phyloP scores from a whole-genome alignment of 371 early-diverging fungal genomes.

The Syncephalastrum contaminatum region DNA sequence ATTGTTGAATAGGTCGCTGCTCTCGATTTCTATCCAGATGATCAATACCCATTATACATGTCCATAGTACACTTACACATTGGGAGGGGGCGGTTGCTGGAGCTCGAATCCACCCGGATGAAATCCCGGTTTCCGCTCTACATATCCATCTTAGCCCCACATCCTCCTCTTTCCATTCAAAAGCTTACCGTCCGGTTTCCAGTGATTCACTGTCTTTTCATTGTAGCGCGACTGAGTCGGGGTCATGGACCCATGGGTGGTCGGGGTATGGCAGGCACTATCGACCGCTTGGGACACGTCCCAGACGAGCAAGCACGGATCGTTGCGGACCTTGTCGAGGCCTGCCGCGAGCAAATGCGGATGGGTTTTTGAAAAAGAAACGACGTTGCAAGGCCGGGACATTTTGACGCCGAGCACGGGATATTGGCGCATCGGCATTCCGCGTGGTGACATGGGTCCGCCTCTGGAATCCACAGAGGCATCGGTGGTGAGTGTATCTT shows the following conservation, averaged over 20 bases:
- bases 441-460: constrained; percentile 3
- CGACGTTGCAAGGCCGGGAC: constrained; percentile 73
- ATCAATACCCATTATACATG: too few relatives aligned
- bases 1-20: constrained; percentile 60
- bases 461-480: constrained; percentile 9
- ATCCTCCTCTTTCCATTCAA: too few relatives aligned
- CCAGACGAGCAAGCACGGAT: constrained; percentile 75
- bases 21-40: constrained; percentile 18
- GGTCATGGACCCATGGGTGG: constrained; percentile 26
- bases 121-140: constrained; percentile 4
- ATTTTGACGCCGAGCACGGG: constrained; percentile 55
- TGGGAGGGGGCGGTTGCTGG: too few relatives aligned
- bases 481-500: constrained; percentile 37
- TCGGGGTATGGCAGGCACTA: constrained; percentile 27
- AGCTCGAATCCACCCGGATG: too few relatives aligned
- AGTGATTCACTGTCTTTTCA: background rate
- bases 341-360: constrained; percentile 68
- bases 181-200: too few relatives aligned
- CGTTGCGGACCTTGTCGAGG: constrained; percentile 74
- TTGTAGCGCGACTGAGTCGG: constrained; percentile 12
- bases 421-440: constrained; percentile 38
- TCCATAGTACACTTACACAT: too few relatives aligned
- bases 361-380: constrained; percentile 64
- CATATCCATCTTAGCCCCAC: too few relatives aligned
- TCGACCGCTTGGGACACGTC: constrained; percentile 61